Conservation (phyloP, 2,329 filamentous ascomycete species). For the Dactylellina drechsleri region DNA sequence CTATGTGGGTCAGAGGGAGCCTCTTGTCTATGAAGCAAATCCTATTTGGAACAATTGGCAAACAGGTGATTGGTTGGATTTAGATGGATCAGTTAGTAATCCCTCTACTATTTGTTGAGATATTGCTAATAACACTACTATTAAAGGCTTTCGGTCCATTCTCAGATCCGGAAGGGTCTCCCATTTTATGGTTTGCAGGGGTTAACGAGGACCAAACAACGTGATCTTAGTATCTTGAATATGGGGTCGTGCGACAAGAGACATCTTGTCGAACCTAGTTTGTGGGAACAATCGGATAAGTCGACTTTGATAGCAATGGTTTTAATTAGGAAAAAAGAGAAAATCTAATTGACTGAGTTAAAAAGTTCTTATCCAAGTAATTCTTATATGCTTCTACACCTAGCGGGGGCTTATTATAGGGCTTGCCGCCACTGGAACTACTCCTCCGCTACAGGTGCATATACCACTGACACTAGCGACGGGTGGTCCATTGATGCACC, state of each 20-base stretch:
- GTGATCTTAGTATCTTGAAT: not conserved
- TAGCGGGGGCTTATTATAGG: conserved; percentile 49
- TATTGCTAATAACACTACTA: not conserved
- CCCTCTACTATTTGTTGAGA: not conserved
- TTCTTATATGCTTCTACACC: no score
- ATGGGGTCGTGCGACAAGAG: no score
- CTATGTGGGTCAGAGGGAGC: conserved; percentile 1
- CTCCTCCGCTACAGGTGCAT: conserved; percentile 35
- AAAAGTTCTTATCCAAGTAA: no score
- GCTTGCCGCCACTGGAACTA: conserved; percentile 35
- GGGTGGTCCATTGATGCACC: conserved; percentile 50
- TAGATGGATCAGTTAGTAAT: conserved; percentile 37
- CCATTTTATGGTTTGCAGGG: conserved; percentile 28
- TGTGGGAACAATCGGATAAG: no score
- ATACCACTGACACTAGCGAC: conserved; percentile 38
- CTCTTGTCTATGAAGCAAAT: conserved; percentile 14
- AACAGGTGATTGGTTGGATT: conserved; percentile 32
- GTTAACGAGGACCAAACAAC: conserved; percentile 7
- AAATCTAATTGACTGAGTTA: no score
- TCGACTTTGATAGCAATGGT: no score
- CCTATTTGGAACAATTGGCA: conserved; percentile 37
- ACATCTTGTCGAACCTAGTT: no score
- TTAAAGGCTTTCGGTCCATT: conserved; percentile 45
- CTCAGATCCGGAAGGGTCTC: conserved; percentile 31
- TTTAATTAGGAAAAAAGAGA: no score